A percentile compares a stretch with the other conserved stretches of the same genome.
Evolutionary conservation across 306 rosid genomes (phyloP).

Genomic region (Fragaria nilgerrensis): DNA sequence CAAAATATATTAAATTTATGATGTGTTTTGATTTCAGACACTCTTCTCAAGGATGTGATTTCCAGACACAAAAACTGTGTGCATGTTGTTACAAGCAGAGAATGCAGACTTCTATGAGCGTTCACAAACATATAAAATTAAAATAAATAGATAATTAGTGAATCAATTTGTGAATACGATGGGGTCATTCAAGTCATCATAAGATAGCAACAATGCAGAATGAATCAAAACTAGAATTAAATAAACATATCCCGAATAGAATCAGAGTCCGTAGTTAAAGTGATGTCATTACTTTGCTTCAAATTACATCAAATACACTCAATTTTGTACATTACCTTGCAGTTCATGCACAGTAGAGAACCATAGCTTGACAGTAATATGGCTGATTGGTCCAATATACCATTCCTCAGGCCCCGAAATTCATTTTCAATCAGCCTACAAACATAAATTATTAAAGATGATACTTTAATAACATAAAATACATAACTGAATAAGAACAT

Average conservation of each 20-base stretch:
- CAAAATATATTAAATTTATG: not conserved
- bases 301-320: not conserved
- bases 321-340: constrained; percentile 66
- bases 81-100: constrained; percentile 2
- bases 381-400: constrained; percentile 97
- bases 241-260: not conserved
- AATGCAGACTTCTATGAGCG: not conserved
- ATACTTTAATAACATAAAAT: not conserved
- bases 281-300: not conserved
- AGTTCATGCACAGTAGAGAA: constrained; percentile 89
- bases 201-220: not conserved
- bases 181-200: not conserved
- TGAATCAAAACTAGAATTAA: not conserved
- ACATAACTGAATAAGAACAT: not conserved
- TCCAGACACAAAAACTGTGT: constrained; percentile 1
- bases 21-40: not conserved
- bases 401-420: constrained; percentile 89
- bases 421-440: constrained; percentile 90
- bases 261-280: not conserved
- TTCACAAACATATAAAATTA: not conserved
- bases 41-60: not conserved
- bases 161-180: not conserved
- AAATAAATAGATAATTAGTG: not conserved
- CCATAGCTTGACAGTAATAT: constrained; percentile 83
- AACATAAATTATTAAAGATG: not conserved